These are phyloP conservation scores for Cucumis hystrix DNA, from an alignment of 306 rosid species.

Conservation along the genomic window DNA sequence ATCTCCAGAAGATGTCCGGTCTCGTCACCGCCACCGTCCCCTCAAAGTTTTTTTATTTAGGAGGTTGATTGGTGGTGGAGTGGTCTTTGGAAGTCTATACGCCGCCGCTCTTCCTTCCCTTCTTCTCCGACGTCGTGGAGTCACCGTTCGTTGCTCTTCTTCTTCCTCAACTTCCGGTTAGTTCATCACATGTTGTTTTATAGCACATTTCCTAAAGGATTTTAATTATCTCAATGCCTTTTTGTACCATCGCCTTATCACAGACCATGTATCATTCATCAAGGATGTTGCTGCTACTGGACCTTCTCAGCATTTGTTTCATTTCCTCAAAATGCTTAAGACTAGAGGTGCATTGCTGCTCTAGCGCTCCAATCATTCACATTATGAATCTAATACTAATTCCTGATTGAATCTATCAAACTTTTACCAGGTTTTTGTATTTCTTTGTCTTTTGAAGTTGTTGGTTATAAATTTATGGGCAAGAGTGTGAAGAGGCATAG, in stretches of 20 bases:
- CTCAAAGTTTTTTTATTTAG: no score
- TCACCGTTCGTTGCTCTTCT: slow-evolving; percentile 33
- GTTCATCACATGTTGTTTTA: not conserved
- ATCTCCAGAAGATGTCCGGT: no score
- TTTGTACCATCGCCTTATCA: slow-evolving; percentile 1
- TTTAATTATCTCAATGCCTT: not conserved
- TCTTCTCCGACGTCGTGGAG: slow-evolving; percentile 32
- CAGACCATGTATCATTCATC: slow-evolving; percentile 72
- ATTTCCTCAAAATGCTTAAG: slow-evolving; percentile 49
- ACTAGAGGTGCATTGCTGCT: slow-evolving; percentile 45
- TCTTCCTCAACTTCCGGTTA: slow-evolving; percentile 29
- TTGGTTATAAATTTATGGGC: not conserved
- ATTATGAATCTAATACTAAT: not conserved
- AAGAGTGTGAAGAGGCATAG: not conserved
- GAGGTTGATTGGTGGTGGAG: slow-evolving; percentile 55
- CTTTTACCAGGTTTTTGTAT: not conserved
- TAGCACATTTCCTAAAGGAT: not conserved
- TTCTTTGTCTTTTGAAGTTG: not conserved
- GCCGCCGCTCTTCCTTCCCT: slow-evolving; percentile 43
- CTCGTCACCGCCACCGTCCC: no score
- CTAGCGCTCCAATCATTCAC: not conserved
- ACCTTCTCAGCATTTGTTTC: slow-evolving; percentile 66
- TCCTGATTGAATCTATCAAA: not conserved
- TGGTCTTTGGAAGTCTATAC: slow-evolving; percentile 48
- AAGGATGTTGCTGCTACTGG: slow-evolving; percentile 68